Conservation (phyloP, 1,284 basidiomycete species). For the Melanopsichium pennsylvanicum region DNA sequence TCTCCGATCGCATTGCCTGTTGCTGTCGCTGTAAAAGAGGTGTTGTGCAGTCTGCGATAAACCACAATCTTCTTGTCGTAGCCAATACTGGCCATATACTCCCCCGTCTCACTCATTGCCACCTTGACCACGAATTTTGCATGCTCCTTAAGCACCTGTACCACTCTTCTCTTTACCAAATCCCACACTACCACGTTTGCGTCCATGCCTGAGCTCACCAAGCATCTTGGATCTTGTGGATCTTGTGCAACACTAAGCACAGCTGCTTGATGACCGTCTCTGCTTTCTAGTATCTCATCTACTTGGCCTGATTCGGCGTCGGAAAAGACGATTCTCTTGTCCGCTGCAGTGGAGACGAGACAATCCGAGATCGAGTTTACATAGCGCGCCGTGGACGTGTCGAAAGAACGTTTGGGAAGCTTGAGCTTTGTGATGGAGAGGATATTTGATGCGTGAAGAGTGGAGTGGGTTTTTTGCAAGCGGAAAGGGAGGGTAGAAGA, state of each 20-base stretch:
- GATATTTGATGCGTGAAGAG: conserved; percentile 58
- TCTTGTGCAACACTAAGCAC: conserved; percentile 54
- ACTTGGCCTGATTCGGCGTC: conserved; percentile 48
- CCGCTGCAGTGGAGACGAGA: conserved; percentile 51
- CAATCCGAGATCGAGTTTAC: conserved; percentile 12
- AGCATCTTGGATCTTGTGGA: conserved; percentile 37
- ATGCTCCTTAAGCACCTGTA: conserved; percentile 54
- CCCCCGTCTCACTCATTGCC: conserved; percentile 41
- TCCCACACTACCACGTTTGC: conserved; percentile 59
- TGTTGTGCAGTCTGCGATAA: conserved; percentile 33
- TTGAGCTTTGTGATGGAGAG: conserved; percentile 41
- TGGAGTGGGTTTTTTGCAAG: conserved; percentile 30
- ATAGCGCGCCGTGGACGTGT: conserved; percentile 13
- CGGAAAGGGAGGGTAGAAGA: conserved; percentile 17
- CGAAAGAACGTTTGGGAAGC: conserved; percentile 35
- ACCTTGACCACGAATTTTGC: conserved; percentile 56
- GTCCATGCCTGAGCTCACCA: conserved; percentile 59
- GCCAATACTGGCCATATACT: conserved; percentile 54
- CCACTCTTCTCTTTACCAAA: conserved; percentile 21
- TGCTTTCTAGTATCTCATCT: conserved; percentile 46
- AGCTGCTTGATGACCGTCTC: conserved; percentile 51
- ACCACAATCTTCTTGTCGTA: conserved; percentile 57
- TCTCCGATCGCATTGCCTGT: not conserved
- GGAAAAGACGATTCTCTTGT: conserved; percentile 54
- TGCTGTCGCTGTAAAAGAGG: not conserved